These are phyloP conservation scores for Syncephalastrum racemosum DNA, from an alignment of 371 early-diverging fungal species.

Conservation along the genomic window DNA sequence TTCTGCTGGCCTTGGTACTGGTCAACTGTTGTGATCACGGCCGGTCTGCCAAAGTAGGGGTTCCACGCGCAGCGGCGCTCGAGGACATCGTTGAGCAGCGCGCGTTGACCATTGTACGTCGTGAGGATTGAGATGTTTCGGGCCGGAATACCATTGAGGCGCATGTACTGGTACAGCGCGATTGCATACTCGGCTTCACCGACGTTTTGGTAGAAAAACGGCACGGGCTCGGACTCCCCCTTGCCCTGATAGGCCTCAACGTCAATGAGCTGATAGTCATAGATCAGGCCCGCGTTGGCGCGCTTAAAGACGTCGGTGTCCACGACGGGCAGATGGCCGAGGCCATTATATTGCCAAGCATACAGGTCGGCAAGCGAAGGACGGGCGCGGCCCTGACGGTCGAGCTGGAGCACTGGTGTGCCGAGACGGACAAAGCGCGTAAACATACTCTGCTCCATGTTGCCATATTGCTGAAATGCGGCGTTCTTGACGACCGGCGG, in stretches of 20 bases:
- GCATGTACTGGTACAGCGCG: slow-evolving; percentile 94
- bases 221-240: slow-evolving; percentile 85
- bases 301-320: slow-evolving; percentile 39
- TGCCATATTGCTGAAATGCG: slow-evolving; percentile 80
- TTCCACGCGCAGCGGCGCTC: slow-evolving; percentile 82
- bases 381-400: slow-evolving; percentile 79
- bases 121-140: slow-evolving; percentile 88
- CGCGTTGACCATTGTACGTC: slow-evolving; percentile 94
- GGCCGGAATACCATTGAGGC: slow-evolving; percentile 85
- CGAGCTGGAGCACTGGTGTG: slow-evolving; percentile 81
- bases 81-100: slow-evolving; percentile 89
- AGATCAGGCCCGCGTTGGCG: slow-evolving; percentile 84
- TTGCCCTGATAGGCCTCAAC: slow-evolving; percentile 72
- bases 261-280: slow-evolving; percentile 84
- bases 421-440: slow-evolving; percentile 88
- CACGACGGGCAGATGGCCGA: slow-evolving; percentile 63
- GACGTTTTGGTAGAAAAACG: slow-evolving; percentile 85
- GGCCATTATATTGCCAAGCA: slow-evolving; percentile 74
- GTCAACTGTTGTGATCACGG: slow-evolving; percentile 85
- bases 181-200: slow-evolving; percentile 98
- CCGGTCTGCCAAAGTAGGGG: slow-evolving; percentile 74
- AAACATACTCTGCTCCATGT: slow-evolving; percentile 93
- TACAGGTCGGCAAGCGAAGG: slow-evolving; percentile 80
- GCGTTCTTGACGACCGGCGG: slow-evolving; percentile 91
- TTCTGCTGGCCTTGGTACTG: slow-evolving; percentile 94